These are phyloP conservation scores for Liriodendron chinense DNA, from an alignment of 164 flowering plant species.

Conservation along the genomic window DNA sequence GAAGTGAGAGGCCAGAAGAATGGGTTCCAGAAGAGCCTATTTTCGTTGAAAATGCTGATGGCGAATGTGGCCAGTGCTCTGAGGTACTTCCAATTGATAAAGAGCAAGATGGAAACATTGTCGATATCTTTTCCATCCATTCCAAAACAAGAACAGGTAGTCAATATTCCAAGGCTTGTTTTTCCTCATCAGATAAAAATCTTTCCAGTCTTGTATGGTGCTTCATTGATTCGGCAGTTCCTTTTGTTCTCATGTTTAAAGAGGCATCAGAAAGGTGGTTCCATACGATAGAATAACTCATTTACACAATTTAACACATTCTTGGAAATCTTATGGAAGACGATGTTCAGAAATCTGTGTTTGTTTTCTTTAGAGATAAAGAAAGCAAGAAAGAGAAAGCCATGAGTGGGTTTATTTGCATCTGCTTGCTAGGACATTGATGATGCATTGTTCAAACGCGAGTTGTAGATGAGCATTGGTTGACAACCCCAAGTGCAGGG, in stretches of 20 bases:
- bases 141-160: conserved; percentile 40
- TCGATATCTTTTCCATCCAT: conserved; percentile 79
- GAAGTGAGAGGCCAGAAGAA: conserved; percentile 75
- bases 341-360: too few relatives aligned
- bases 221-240: not conserved
- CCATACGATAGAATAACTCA: not conserved
- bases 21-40: conserved; percentile 79
- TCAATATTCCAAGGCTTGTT: not conserved
- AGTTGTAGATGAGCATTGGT: too few relatives aligned
- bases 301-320: not conserved
- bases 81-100: conserved; percentile 36
- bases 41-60: conserved; percentile 19
- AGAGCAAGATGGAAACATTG: conserved; percentile 37
- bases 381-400: too few relatives aligned
- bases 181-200: not conserved
- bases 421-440: not conserved
- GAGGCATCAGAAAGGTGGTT: not conserved
- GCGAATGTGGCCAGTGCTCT: conserved; percentile 24
- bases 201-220: not conserved
- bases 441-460: too few relatives aligned
- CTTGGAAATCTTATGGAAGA: not conserved
- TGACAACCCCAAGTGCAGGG: too few relatives aligned
- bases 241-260: not conserved
- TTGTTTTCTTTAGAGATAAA: too few relatives aligned
- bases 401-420: not conserved